These are phyloP conservation scores for Paramarasmius palmivorus DNA, from an alignment of 1,284 basidiomycete species.

Conservation along the genomic window DNA sequence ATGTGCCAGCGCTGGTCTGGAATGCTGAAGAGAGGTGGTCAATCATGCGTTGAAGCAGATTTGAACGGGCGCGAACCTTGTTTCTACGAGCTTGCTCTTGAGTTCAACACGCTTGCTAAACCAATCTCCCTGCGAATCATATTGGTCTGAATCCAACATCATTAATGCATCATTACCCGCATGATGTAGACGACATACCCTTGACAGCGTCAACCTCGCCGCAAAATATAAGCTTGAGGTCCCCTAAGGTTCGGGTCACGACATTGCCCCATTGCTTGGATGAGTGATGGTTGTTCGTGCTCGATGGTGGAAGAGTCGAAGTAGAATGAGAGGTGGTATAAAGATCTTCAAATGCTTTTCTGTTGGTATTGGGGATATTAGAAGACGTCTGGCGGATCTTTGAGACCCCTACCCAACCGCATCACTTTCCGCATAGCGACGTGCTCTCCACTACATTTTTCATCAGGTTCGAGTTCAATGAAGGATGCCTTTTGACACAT, in stretches of 20 bases:
- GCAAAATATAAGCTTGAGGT: constrained; percentile 4
- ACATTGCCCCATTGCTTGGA: constrained; percentile 5
- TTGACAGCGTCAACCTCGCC: constrained; percentile 10
- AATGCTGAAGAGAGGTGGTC: neutral
- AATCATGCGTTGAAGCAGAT: neutral
- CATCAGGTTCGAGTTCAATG: neutral
- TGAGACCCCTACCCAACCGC: constrained; percentile 2
- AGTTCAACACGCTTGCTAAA: constrained; percentile 5
- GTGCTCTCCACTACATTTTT: neutral
- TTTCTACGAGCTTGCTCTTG: neutral
- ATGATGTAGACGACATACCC: too few relatives aligned
- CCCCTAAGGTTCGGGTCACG: constrained; percentile 2
- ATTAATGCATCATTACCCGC: too few relatives aligned
- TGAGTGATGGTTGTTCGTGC: neutral
- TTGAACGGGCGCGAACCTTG: neutral
- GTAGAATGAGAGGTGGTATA: neutral
- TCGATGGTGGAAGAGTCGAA: neutral
- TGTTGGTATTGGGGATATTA: neutral
- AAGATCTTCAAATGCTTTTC: constrained; percentile 9
- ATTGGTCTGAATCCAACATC: too few relatives aligned
- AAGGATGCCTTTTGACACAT: neutral
- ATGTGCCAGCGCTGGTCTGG: constrained; percentile 6
- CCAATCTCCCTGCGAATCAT: too few relatives aligned
- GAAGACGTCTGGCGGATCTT: neutral
- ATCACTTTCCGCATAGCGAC: neutral